These are phyloP conservation scores for Miscanthus sacchariflorus DNA, from an alignment of 202 grass and related monocot species.

Conservation along the genomic window DNA sequence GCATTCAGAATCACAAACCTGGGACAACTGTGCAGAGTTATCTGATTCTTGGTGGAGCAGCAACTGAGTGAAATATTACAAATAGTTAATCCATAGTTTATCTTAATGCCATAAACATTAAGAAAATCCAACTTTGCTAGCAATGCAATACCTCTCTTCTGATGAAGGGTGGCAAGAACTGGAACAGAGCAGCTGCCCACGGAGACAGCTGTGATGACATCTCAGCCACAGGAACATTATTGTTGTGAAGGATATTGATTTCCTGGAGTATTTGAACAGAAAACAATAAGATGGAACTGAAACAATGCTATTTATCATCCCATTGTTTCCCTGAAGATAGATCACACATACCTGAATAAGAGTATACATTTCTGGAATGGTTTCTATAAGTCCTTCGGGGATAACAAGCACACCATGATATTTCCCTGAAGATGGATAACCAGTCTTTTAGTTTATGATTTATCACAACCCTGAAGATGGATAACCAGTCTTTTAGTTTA, in stretches of 20 bases:
- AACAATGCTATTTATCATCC: constrained; percentile 13
- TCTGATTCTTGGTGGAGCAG: constrained; percentile 90
- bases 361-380: constrained; percentile 96
- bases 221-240: constrained; percentile 66
- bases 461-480: not conserved
- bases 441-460: constrained; percentile 21
- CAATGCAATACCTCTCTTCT: constrained; percentile 72
- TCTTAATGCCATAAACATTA: constrained; percentile 26
- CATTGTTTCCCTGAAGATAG: constrained; percentile 5
- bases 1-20: constrained; percentile 58
- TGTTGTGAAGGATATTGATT: constrained; percentile 78
- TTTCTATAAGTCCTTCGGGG: constrained; percentile 91
- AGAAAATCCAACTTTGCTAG: constrained; percentile 9
- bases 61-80: constrained; percentile 53
- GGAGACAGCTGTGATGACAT: constrained; percentile 79
- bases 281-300: constrained; percentile 17
- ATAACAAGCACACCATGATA: constrained; percentile 90
- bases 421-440: constrained; percentile 61
- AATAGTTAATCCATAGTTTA: constrained; percentile 41
- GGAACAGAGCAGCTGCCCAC: constrained; percentile 85
- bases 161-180: constrained; percentile 87
- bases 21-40: constrained; percentile 90
- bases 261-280: constrained; percentile 61
- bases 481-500: constrained; percentile 3
- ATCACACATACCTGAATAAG: constrained; percentile 81